Base-by-base conservation (phyloP, 176 grass and related monocot species). In the Carex scoparia region DNA sequence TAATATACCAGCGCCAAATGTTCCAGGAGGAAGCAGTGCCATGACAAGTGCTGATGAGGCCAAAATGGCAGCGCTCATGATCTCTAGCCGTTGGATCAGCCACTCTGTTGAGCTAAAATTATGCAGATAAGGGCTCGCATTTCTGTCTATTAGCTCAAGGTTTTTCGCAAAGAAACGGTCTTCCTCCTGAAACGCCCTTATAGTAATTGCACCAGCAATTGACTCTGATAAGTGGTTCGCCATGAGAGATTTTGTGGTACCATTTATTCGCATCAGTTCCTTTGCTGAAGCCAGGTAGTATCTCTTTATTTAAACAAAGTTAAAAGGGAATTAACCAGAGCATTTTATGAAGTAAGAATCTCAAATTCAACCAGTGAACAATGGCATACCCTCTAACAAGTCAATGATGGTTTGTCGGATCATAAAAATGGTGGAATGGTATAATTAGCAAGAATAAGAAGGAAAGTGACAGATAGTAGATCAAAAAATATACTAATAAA, bases 231-330 rank as follows among this genome's bases (percentile, higher is more conserved):
- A 84, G 87, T 98, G 96, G 82, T 98, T 98, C 65, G 87, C 93
- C 35, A 98, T 65, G 68, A 88, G 80, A 86, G 96, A 98, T 87
- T 94, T 95, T 58, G 96, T 94, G 67, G 93, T 98, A 66, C 96
- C 96, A 90, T 98, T 95, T 69, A 98, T 90, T 35, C 96, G 65
- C 96, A 98, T 98, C 79, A 98, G 90, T 90, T 98, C 91, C 85
- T 92, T 98, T 44, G 96, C 90, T 11, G 96, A 90, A 58, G 89
- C 85, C 72, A 98, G 87, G 81, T 95, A 98, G 78, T 95, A 98
- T 46, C 88, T 94, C 96, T 98, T 61, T 76, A 89, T 78, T 30
- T 80, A 4, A 63, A 90, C 85, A 55, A 66, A 53, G 68, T 44
- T 32, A 88, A 38, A 69, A 59, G 35, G 82, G 44, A 79, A 1